Evolutionary conservation across 177 flowering plant genomes (phyloP).

Genomic region (Tripterygium wilfordii): DNA sequence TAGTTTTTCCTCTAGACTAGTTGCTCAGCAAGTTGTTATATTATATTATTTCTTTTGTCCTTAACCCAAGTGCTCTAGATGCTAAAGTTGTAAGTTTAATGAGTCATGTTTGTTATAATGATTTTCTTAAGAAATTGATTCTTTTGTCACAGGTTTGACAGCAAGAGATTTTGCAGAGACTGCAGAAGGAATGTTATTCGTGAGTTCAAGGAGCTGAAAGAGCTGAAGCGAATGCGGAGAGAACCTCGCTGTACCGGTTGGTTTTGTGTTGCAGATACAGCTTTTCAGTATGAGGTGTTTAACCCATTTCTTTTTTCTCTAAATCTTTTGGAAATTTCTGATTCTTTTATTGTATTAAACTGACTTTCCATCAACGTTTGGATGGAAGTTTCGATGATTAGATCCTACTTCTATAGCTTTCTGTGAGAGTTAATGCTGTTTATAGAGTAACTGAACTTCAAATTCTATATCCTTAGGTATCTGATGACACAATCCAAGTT

Average conservation of each 20-base stretch:
- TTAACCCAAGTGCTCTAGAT: no score
- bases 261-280: constrained; percentile 93
- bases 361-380: no score
- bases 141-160: constrained; percentile 79
- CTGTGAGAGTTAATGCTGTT: no score
- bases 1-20: no score
- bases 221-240: constrained; percentile 84
- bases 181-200: constrained; percentile 97
- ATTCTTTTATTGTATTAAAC: constrained; percentile 11
- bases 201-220: constrained; percentile 97
- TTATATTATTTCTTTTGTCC: no score
- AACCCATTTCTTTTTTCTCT: constrained; percentile 5
- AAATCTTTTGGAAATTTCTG: no score
- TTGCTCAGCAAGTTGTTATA: no score
- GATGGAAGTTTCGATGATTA: no score
- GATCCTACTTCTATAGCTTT: no score
- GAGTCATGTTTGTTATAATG: neutral
- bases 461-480: constrained; percentile 52
- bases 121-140: constrained; percentile 10
- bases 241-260: constrained; percentile 86
- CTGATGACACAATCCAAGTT: constrained; percentile 63
- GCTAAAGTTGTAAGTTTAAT: neutral
- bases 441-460: no score
- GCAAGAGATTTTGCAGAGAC: constrained; percentile 98
- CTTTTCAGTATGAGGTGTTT: constrained; percentile 85